phyloP scores from a whole-genome alignment of 176 grass and related monocot genomes.

The Zoysia japonica region DNA sequence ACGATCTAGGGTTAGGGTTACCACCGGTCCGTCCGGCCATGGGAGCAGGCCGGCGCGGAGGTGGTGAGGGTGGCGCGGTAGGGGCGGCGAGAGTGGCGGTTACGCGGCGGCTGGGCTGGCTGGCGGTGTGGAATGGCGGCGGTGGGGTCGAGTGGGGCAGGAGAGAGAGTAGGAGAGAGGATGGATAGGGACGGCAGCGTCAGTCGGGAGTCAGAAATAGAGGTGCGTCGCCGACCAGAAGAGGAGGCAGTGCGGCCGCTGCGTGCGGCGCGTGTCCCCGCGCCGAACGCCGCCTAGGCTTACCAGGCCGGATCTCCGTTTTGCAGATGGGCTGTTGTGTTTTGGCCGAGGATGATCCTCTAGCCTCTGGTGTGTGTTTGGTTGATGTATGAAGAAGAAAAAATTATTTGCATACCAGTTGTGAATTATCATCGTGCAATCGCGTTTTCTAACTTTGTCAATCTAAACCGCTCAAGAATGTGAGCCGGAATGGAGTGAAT shows the following conservation, averaged over 20 bases:
- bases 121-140: not conserved
- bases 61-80: not conserved
- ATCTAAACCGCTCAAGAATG: no score
- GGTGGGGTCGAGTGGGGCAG: not conserved
- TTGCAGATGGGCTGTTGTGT: not conserved
- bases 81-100: not conserved
- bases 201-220: not conserved
- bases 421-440: no score
- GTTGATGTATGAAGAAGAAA: no score
- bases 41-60: not conserved
- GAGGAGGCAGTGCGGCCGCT: not conserved
- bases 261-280: not conserved
- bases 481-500: no score
- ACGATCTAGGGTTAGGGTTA: slow-evolving; percentile 15
- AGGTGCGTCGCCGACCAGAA: no score
- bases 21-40: not conserved
- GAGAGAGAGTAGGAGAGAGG: not conserved
- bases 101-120: not conserved
- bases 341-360: not conserved
- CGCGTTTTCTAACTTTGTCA: no score
- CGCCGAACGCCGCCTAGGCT: not conserved
- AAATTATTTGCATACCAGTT: no score
- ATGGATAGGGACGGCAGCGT: not conserved
- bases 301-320: not conserved
- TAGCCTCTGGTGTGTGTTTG: no score